Base-by-base conservation (phyloP, 345 rosid species). In the Litchi chinensis region DNA sequence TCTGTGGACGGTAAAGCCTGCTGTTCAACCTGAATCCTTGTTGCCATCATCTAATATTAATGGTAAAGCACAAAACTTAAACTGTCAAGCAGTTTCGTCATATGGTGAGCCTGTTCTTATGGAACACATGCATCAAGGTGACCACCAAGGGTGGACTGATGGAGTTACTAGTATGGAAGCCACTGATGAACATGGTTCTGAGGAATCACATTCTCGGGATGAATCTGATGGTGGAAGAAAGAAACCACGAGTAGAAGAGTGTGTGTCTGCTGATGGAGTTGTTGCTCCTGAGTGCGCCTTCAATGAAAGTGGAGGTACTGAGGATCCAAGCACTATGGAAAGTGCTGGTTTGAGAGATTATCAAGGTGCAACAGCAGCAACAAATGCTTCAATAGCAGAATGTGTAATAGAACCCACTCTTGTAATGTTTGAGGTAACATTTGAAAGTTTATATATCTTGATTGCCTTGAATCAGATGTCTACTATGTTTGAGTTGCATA, bases 341-440 rank as follows among this genome's bases (percentile, higher is more conserved):
- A 81, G 74, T 90, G 71, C 84, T 28, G 76, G 68, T 80, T 79
- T 73, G 77, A 86, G 88, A 73, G 90, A 87, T 71, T 74, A 79
- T 80, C 86, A 86, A 70, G 88, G 84, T 77, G 76, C 90, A 80
- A 80, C 82, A 44, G 88, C 87, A 48, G 81, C 82, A 40, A 84
- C 90, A 71, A 91, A 88, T 90, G 92, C 97, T 81, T 90, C 97
- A 75, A 82, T 80, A 80, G 95, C 99, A 46, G 98, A 96, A 83
- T 85, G 85, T 77, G 92, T 88, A 69, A 88, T 96, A 76, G 98
- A 94, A 87, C 98, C 99, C 19, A 88, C 97, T 73, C 97, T 96
- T 85, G 98, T 96, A 75, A 90, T 91, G 97, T 84, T 94, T 86
- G 99, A 96, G 97, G 99, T 96, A 89, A 83, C 68, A 19, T 56